Evolutionary conservation across 129 eudicot genomes (phyloP), one percentile per base, ranked within the genome.

Genomic region (Pulicaria dysenterica): DNA sequence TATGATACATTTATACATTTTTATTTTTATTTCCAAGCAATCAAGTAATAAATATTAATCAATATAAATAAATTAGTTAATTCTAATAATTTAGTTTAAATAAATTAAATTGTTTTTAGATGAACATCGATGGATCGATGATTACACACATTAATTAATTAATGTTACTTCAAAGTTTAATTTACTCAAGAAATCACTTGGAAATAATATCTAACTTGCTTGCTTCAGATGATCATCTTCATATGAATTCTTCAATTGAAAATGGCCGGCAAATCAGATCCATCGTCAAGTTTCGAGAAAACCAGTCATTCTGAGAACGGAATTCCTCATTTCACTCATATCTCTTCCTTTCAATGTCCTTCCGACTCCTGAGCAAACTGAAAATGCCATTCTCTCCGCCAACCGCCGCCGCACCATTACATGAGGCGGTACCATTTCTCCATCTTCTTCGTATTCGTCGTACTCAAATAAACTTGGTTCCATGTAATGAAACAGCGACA

Each of bases 271-370:
- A 62, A 73, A 48, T 63, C 6, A 3, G 17, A 24, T 24, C 31
- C 31, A 53, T 73, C 19, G 16, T 76, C 50, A 92, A 64, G 85
- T 77, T 83, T 92, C 96, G 1, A 92, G 83, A 73, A 89, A 92
- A 0, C 95, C 96, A 3, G 98, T 92, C 88, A 92, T 79, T 64
- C 94, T 80, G 10, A 92, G 88, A 73, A 89, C 82, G 3, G 88
- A 89, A 78, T 89, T 83, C 75, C 98, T 78, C 48, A 92, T 88
- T 77, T 89, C 77, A 63, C 94, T 81, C 83, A 92, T 81, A 76
- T 92, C 80, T 68, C 85, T 80, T 34, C 86, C 91, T 69, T 86
- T 86, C 19, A 86, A 65, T 2, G 88, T 87, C 79, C 94, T 85
- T 11, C 97, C 97, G 6, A 80, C 68, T 5, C 88, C 92, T 0